Evolutionary conservation across 768 basidiomycete genomes (phyloP).

Genomic region (Dictyophora rubrovolvata): DNA sequence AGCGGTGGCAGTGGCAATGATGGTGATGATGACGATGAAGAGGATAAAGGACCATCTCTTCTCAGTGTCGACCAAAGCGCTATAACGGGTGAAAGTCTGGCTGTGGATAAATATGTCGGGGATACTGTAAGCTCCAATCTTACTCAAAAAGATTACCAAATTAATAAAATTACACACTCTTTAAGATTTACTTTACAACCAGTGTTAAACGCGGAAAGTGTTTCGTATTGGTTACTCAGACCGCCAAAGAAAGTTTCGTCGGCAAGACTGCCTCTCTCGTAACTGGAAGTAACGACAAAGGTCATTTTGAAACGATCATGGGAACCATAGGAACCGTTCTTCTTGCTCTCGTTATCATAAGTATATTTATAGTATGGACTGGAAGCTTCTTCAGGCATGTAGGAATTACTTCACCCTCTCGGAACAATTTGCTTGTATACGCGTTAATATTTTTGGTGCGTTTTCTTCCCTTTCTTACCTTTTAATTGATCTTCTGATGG

Average conservation of each 20-base stretch:
- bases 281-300: conserved; percentile 26
- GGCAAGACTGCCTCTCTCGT: conserved; percentile 35
- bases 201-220: conserved; percentile 27
- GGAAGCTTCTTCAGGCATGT: conserved; percentile 31
- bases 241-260: conserved; percentile 33
- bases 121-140: conserved; percentile 23
- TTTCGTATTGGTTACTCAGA: conserved; percentile 26
- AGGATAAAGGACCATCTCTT: conserved; percentile 31
- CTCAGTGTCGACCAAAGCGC: conserved; percentile 35
- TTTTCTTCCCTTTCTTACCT: too few relatives aligned
- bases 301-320: conserved; percentile 38
- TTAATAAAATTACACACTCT: too few relatives aligned
- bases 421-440: conserved; percentile 36
- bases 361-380: conserved; percentile 35
- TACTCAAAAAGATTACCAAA: not conserved
- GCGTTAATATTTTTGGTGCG: conserved; percentile 29
- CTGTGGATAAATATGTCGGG: conserved; percentile 35
- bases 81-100: conserved; percentile 37
- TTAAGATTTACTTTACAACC: conserved; percentile 13
- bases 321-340: conserved; percentile 33
- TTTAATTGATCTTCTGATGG: too few relatives aligned
- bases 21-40: conserved; percentile 23
- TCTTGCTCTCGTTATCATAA: conserved; percentile 32
- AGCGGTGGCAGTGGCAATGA: conserved; percentile 4
- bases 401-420: conserved; percentile 28